Conservation (phyloP, 176 grass and related monocot genomes). For the Aegilops longissima region DNA sequence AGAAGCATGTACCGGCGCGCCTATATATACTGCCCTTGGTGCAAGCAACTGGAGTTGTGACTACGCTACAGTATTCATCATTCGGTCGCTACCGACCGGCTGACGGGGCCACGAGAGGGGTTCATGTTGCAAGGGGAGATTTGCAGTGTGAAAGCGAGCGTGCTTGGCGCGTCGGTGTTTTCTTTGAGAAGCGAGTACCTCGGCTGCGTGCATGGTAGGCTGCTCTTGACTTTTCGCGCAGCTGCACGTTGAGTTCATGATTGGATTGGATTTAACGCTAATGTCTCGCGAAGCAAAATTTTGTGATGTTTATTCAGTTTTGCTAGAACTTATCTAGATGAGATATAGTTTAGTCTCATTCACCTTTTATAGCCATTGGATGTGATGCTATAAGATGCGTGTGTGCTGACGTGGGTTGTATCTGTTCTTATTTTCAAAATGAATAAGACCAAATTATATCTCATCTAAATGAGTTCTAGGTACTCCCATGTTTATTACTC, state of each 20-base stretch:
- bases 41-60: not conserved
- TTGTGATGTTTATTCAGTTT: too few relatives aligned
- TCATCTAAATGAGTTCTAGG: too few relatives aligned
- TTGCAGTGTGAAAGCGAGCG: constrained; percentile 8
- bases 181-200: not conserved
- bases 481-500: not conserved
- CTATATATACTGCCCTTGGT: not conserved
- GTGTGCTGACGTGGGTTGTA: too few relatives aligned
- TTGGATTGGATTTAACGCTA: constrained; percentile 18
- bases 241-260: constrained; percentile 37
- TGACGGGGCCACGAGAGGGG: too few relatives aligned
- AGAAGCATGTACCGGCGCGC: not conserved
- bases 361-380: too few relatives aligned
- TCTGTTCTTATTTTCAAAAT: too few relatives aligned
- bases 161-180: not conserved
- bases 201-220: constrained; percentile 20
- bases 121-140: not conserved
- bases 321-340: too few relatives aligned
- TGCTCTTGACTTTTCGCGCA: constrained; percentile 33
- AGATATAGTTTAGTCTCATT: too few relatives aligned
- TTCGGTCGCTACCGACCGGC: not conserved
- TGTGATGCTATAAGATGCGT: too few relatives aligned
- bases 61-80: not conserved
- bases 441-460: too few relatives aligned
- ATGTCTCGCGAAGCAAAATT: not conserved